phyloP scores from a whole-genome alignment of 2,329 filamentous ascomycete genomes.

The Neonectria neomacrospora region DNA sequence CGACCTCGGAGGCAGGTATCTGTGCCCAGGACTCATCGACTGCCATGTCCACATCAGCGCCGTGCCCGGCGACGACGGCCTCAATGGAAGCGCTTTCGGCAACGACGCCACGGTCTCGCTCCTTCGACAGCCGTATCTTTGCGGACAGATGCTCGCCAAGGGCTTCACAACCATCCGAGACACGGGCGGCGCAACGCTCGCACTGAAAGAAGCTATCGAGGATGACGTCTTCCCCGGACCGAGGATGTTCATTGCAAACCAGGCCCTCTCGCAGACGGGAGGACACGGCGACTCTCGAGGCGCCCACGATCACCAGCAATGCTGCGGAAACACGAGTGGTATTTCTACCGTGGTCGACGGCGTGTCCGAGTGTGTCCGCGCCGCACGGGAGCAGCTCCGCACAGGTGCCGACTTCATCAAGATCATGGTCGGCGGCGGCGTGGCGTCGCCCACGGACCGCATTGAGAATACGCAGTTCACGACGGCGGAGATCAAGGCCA shows the following conservation, averaged over 20 bases:
- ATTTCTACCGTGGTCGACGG: slow-evolving; percentile 63
- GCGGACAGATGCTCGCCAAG: slow-evolving; percentile 61
- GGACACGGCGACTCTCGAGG: slow-evolving; percentile 64
- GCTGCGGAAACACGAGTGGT: slow-evolving; percentile 50
- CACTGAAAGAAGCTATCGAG: slow-evolving; percentile 66
- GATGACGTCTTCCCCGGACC: slow-evolving; percentile 67
- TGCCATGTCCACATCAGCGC: slow-evolving; percentile 49
- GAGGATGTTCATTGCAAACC: slow-evolving; percentile 64
- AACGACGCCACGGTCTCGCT: slow-evolving; percentile 51
- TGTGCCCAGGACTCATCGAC: slow-evolving; percentile 50
- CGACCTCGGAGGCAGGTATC: slow-evolving; percentile 44
- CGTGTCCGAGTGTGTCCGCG: slow-evolving; percentile 63
- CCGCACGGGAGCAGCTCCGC: slow-evolving; percentile 63
- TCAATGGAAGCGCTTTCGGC: slow-evolving; percentile 37
- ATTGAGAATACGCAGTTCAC: slow-evolving; percentile 66
- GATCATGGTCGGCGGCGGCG: slow-evolving; percentile 68
- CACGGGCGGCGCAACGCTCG: slow-evolving; percentile 65
- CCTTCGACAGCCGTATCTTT: slow-evolving; percentile 60
- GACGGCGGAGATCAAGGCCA: slow-evolving; percentile 63
- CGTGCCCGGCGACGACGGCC: slow-evolving; percentile 44
- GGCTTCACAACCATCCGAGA: slow-evolving; percentile 70
- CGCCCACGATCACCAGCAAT: slow-evolving; percentile 50
- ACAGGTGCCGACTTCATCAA: slow-evolving; percentile 70
- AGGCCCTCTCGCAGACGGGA: slow-evolving; percentile 67
- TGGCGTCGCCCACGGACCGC: slow-evolving; percentile 63